These are phyloP conservation scores for Pleurozium schreberi DNA, from an alignment of 225 moss, liverwort and hornwort species.

Conservation along the genomic window DNA sequence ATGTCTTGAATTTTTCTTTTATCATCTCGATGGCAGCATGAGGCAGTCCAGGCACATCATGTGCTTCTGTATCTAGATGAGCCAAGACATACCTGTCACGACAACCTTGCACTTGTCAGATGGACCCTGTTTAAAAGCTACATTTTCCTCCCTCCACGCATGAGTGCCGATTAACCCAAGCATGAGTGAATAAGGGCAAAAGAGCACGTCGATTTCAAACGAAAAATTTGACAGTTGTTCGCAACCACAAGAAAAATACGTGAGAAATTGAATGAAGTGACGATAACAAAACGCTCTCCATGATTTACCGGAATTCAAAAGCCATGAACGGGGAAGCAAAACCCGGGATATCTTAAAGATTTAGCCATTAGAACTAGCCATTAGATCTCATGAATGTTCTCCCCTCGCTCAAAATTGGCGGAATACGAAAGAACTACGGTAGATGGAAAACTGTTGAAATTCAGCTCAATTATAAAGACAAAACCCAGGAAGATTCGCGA, in stretches of 20 bases:
- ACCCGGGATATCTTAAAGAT: background rate
- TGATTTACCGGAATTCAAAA: background rate
- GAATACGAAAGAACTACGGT: background rate
- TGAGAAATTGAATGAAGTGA: background rate
- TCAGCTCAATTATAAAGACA: background rate
- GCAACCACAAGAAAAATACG: background rate
- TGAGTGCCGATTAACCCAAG: background rate
- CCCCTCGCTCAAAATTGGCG: background rate
- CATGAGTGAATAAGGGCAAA: background rate
- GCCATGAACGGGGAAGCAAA: background rate
- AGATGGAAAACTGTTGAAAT: background rate
- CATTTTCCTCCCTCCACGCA: background rate
- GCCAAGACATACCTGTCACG: slow-evolving; percentile 54
- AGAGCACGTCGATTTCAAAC: background rate
- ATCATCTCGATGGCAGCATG: slow-evolving; percentile 60
- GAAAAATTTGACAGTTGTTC: background rate
- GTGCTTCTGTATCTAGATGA: slow-evolving; percentile 63
- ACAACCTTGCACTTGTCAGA: background rate
- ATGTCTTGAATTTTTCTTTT: slow-evolving; percentile 56
- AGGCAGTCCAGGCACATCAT: slow-evolving; percentile 75
- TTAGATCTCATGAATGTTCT: background rate
- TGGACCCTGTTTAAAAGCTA: background rate
- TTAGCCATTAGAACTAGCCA: background rate
- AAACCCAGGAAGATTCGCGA: background rate
- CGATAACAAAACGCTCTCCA: background rate